Evolutionary conservation across 129 eudicot genomes (phyloP).

Genomic region (Tagetes patula): DNA sequence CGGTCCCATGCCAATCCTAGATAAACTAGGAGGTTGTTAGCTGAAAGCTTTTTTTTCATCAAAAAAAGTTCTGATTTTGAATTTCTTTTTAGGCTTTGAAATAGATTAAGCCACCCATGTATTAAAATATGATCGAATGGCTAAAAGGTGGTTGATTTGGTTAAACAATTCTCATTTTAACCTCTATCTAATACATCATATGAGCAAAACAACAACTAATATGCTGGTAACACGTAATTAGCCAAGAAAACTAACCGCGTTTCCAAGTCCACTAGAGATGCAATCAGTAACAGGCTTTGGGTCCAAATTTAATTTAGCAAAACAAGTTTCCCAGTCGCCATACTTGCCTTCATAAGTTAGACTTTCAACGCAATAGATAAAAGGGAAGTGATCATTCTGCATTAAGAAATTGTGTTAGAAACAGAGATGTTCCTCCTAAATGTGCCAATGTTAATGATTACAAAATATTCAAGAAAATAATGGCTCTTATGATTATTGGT

Average conservation of each 20-base stretch:
- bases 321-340: conserved; percentile 81
- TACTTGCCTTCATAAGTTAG: conserved; percentile 52
- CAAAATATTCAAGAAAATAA: neutral
- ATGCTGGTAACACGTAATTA: conserved; percentile 5
- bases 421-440: neutral
- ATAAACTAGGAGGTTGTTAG: no score
- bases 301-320: conserved; percentile 63
- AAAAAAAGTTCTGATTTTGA: no score
- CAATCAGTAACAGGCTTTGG: conserved; percentile 66
- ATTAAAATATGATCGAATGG: neutral
- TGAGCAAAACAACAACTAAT: neutral
- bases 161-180: conserved; percentile 1
- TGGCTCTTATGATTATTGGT: neutral
- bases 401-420: conserved; percentile 22
- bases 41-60: no score
- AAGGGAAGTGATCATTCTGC: conserved; percentile 84
- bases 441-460: neutral
- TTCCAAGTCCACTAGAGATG: conserved; percentile 54
- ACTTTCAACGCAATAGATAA: conserved; percentile 72
- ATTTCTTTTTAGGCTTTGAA: no score
- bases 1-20: no score
- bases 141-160: neutral
- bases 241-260: conserved; percentile 51
- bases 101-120: no score
- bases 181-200: neutral